Evolutionary conservation across 139 green algal species (phyloP).

Genomic region (Diplosphaera chodatii): DNA sequence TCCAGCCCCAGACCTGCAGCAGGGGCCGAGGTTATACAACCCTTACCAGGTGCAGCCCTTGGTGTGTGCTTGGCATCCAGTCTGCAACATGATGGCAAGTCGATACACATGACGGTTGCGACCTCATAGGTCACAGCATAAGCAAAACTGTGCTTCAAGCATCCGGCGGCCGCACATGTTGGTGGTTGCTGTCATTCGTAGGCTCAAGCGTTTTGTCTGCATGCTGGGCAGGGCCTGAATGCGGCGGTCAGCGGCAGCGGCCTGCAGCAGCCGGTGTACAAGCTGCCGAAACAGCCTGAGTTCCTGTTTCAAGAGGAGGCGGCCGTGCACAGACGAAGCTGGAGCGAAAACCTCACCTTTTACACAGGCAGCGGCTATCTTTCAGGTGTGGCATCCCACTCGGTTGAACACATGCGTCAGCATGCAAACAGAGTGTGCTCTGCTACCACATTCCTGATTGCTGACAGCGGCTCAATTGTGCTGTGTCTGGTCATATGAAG

Average conservation of each 20-base stretch:
- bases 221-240: constrained; percentile 22
- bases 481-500: no score
- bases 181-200: no score
- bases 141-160: no score
- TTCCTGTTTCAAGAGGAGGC: constrained; percentile 87
- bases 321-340: constrained; percentile 57
- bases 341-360: constrained; percentile 85
- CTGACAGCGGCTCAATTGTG: background rate
- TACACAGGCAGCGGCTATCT: constrained; percentile 85
- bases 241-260: constrained; percentile 14
- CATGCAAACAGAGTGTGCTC: no score
- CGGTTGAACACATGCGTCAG: no score
- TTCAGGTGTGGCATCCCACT: constrained; percentile 53
- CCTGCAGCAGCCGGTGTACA: background rate
- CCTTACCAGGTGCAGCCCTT: constrained; percentile 36
- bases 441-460: no score
- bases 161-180: no score
- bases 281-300: constrained; percentile 64
- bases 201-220: no score
- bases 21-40: constrained; percentile 40
- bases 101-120: no score
- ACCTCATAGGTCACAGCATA: no score
- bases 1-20: background rate
- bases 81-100: no score
- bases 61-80: no score